Evolutionary conservation across 495 filamentous ascomycete genomes (phyloP).

Genomic region (Daldinia concentrica): DNA sequence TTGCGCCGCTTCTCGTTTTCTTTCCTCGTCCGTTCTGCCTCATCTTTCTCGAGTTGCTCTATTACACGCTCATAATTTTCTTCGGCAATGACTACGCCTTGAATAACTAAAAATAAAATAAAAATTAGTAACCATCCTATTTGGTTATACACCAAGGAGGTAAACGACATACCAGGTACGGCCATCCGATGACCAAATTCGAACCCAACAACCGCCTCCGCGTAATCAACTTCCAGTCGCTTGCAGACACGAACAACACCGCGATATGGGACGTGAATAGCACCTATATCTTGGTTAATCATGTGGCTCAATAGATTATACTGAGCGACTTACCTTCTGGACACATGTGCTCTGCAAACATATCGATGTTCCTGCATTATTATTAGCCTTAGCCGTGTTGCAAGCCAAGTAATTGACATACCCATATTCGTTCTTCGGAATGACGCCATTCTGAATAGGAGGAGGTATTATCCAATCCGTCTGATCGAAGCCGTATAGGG

Average conservation of each 20-base stretch:
- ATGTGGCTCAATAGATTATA: not conserved
- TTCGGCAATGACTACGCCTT: constrained; percentile 86
- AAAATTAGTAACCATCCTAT: not conserved
- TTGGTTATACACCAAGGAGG: too few species aligned
- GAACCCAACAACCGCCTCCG: constrained; percentile 95
- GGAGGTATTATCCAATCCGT: constrained; percentile 94
- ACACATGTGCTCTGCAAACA: constrained; percentile 93
- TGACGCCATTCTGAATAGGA: constrained; percentile 80
- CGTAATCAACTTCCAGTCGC: constrained; percentile 84
- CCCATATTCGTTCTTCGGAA: constrained; percentile 94
- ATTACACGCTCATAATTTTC: constrained; percentile 78
- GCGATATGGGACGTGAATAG: constrained; percentile 81
- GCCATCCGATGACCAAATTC: constrained; percentile 95
- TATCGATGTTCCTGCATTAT: constrained; percentile 77
- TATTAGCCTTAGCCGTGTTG: constrained; percentile 20
- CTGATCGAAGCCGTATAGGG: constrained; percentile 83
- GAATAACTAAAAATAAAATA: constrained; percentile 62
- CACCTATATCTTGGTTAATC: constrained; percentile 50
- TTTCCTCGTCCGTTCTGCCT: constrained; percentile 77
- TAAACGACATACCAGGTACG: constrained; percentile 63
- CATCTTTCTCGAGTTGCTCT: constrained; percentile 84
- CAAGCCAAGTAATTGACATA: constrained; percentile 12
- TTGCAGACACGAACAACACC: constrained; percentile 83
- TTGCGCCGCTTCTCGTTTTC: constrained; percentile 85
- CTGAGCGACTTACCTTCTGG: constrained; percentile 64